Evolutionary conservation across 2,329 filamentous ascomycete species (phyloP).

Genomic region (Trichoderma sp.): DNA sequence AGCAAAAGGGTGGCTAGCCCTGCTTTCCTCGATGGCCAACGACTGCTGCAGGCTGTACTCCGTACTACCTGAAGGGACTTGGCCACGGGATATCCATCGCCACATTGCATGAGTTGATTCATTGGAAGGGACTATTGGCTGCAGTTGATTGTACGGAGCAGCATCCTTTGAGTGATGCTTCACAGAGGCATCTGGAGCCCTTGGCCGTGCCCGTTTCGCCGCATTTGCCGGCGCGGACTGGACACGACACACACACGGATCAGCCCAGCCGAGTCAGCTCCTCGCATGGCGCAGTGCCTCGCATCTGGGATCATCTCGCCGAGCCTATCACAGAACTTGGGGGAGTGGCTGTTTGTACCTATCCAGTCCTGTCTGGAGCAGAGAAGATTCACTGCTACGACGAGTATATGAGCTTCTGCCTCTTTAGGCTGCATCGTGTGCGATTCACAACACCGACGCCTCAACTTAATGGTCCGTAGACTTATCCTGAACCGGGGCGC

Average conservation of each 20-base stretch:
- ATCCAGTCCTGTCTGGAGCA: neutral
- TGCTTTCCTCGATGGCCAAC: neutral
- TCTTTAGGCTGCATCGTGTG: slow-evolving; percentile 16
- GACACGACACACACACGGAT: slow-evolving; percentile 6
- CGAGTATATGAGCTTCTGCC: neutral
- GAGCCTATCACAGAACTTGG: neutral
- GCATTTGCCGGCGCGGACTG: slow-evolving; percentile 3
- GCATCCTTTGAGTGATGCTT: neutral
- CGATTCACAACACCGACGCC: neutral
- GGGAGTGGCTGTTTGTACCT: neutral
- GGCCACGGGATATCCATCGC: slow-evolving; percentile 1
- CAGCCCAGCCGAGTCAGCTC: slow-evolving; percentile 20
- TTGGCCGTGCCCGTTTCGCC: neutral
- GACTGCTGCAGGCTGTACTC: neutral
- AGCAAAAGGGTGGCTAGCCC: neutral
- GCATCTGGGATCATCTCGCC: slow-evolving; percentile 1
- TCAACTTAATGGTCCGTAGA: neutral
- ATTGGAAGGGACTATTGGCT: neutral
- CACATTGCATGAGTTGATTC: slow-evolving; percentile 9
- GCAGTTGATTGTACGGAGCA: neutral
- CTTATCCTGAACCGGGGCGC: neutral
- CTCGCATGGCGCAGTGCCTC: slow-evolving; percentile 10
- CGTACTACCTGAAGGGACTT: neutral
- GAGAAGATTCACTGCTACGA: neutral
- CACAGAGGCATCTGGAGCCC: neutral